These are phyloP conservation scores for Alternaria incomplexa DNA, from an alignment of 2,329 filamentous ascomycete genomes.

Conservation along the genomic window DNA sequence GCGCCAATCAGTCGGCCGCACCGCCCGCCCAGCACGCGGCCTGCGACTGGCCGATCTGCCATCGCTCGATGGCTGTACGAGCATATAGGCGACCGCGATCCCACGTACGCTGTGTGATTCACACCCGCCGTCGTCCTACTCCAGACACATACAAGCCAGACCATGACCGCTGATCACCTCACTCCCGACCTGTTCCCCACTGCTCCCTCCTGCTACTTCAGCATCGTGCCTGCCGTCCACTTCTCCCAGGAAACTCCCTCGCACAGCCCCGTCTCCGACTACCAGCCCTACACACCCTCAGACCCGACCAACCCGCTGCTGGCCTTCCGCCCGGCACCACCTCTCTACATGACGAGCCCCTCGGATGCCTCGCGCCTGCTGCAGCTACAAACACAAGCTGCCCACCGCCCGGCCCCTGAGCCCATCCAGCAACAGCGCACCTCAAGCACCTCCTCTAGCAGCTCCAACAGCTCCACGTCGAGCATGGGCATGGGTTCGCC, in stretches of 20 bases:
- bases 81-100: constrained; percentile 22
- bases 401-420: constrained; percentile 40
- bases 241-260: constrained; percentile 44
- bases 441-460: constrained; percentile 13
- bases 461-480: constrained; percentile 18
- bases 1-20: constrained; percentile 16
- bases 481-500: constrained; percentile 21
- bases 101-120: constrained; percentile 14
- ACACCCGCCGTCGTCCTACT: constrained; percentile 10
- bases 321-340: constrained; percentile 31
- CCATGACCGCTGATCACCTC: constrained; percentile 22
- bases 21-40: constrained; percentile 3
- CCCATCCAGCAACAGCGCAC: constrained; percentile 32
- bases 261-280: constrained; percentile 27
- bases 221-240: constrained; percentile 32
- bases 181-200: constrained; percentile 14
- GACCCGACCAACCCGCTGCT: constrained; percentile 46
- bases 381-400: constrained; percentile 48
- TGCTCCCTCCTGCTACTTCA: constrained; percentile 43
- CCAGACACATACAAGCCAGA: constrained; percentile 10
- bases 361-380: constrained; percentile 44
- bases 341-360: constrained; percentile 28
- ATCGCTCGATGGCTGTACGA: constrained; percentile 15
- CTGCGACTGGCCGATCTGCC: constrained; percentile 4
- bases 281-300: constrained; percentile 30